Base-by-base conservation (phyloP, 2,329 filamentous ascomycete species). In the Fusarium sp. region DNA sequence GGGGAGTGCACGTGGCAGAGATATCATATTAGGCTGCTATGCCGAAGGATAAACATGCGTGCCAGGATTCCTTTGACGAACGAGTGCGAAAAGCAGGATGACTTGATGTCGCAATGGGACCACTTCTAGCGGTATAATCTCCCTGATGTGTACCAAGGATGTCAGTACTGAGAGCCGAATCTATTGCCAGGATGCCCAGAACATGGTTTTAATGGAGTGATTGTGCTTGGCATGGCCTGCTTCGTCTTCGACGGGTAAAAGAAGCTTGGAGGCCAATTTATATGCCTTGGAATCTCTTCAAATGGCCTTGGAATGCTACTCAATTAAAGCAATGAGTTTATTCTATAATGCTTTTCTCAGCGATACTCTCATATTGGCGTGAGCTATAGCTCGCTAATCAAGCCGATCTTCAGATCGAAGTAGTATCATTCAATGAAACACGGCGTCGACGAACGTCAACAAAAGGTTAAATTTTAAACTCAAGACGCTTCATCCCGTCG, bases 1-100 rank as follows among this genome's bases (percentile, higher is more conserved):
- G 50, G 12, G 38, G 38, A 31, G 54, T 45, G 36, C 54, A 26
- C 28, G 39, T 57, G 24, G 39, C 54, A 14, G 30, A 20, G 3
- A 8, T 14, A 1, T 7, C 24, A 30, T 39, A 54, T 41, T 41
- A 54, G 51, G 35, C 51, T 54, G 26, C 51, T 31, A 24, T 31
- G 16, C 28, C 36, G 38, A 45, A 45, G 38, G 30, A 50, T 48
- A 30, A 47, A 35, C 30, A 30, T 36, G 5, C 10, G 20, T 18
- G 35, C 28, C n/a, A 33, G 55, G 36, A 1, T 15, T 15, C 0
- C 0, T n/a, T 22, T 2, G 5, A n/a, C 5, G n/a, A 26, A 3
- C 28, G 28, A 16, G 28, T 41, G 5, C 31, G 35, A 20, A 41
- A 39, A 24, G 10, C 26, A 11, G 16, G 16, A 59, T 31, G 2